Evolutionary conservation across 495 filamentous ascomycete species (phyloP), one percentile per base, ranked within the genome.

Genomic region (Thozetella sp.): DNA sequence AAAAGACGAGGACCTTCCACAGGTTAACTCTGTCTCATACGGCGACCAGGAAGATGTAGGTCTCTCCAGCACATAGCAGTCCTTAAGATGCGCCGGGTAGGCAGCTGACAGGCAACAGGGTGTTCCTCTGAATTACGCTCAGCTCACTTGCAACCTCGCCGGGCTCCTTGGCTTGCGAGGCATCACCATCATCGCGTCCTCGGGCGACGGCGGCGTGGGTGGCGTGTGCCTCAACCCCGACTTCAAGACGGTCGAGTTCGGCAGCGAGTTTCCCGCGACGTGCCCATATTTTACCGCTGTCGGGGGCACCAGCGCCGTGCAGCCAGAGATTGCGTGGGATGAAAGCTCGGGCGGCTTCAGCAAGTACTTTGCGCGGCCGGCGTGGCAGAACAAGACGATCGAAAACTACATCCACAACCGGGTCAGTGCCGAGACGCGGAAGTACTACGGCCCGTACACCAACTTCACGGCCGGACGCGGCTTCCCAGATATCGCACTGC

Each of bases 231-330:
- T 76, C 45, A 83, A 86, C 27, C 90, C 90, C 67, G 85, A 90
- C 62, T 79, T 71, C 48, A 88, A 86, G 67, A 77, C 76, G 1
- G 86, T 85, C 0, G 82, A 84, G 56, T 92, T 92, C 78, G 79
- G 84, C 1, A 84, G 89, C 6, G 83, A 81, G 22, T 93, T 92
- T 80, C 90, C 90, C 0, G 89, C 83, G 3, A 71, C 81, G 25
- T 93, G 90, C 67, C 90, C 90, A 0, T 93, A 85, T 67, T 83
- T 92, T 2, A 93, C 90, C 1, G 71, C 88, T 0, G 88, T 92
- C 25, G 88, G 90, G 2, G 89, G 83, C n/a, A 92, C 89, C 0
- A 72, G 74, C 24, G 65, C 76, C 54, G 76, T 80, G 22, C 64
- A 70, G 3, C 89, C 90, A 22, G 90, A 92, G 70, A 60, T 69